A percentile compares a stretch with the other conserved stretches of the same genome.
These are phyloP conservation scores for Ophiosphaerella korrae DNA, from an alignment of 2,329 filamentous ascomycete genomes.

Conservation along the genomic window DNA sequence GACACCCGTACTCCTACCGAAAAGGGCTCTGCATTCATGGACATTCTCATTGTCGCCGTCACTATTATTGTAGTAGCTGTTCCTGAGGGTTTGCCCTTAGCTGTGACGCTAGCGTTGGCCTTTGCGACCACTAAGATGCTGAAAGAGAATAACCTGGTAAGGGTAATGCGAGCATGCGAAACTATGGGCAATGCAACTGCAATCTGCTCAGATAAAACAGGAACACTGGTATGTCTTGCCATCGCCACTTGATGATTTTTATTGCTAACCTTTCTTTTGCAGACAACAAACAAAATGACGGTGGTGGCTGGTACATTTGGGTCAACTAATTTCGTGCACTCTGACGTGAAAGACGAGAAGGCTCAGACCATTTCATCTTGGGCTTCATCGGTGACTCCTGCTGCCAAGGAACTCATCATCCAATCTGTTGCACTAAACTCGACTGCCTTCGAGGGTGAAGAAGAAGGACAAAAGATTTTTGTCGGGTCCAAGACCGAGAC, in stretches of 20 bases:
- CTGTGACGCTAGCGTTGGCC: slow-evolving; percentile 43
- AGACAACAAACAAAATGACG: slow-evolving; percentile 50
- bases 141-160: slow-evolving; percentile 44
- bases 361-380: slow-evolving; percentile 48
- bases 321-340: slow-evolving; percentile 55
- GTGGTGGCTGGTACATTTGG: slow-evolving; percentile 49
- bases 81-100: slow-evolving; percentile 47
- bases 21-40: slow-evolving; percentile 47
- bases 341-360: slow-evolving; percentile 50
- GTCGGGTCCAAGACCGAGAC: slow-evolving; percentile 64
- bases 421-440: slow-evolving; percentile 51
- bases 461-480: slow-evolving; percentile 54
- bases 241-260: fast-evolving
- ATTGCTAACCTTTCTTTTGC: slow-evolving; percentile 1
- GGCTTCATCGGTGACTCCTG: slow-evolving; percentile 52
- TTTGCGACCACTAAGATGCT: slow-evolving; percentile 45
- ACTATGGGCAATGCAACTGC: slow-evolving; percentile 45
- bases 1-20: slow-evolving; percentile 28
- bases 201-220: slow-evolving; percentile 46
- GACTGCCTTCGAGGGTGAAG: slow-evolving; percentile 58
- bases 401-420: slow-evolving; percentile 33
- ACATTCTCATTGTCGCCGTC: slow-evolving; percentile 50
- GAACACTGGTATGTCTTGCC: slow-evolving; percentile 24
- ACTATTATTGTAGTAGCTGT: slow-evolving; percentile 52
- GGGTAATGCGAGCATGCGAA: slow-evolving; percentile 41